phyloP scores from a whole-genome alignment of 306 rosid species.

The Mimosa bimucronata region DNA sequence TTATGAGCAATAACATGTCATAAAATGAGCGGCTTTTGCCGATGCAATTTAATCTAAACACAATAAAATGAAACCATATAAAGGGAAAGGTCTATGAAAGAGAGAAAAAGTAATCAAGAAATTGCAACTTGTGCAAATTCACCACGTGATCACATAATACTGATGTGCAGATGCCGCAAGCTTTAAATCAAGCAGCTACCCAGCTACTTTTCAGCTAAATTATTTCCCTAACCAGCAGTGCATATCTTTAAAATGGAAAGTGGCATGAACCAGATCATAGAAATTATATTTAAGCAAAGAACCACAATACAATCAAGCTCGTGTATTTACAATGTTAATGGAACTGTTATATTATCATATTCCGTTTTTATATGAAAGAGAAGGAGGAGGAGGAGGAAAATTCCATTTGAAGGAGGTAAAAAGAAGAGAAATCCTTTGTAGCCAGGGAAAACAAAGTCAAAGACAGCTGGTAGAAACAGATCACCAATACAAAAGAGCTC shows the following conservation, averaged over 20 bases:
- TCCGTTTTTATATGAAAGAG: too few species aligned
- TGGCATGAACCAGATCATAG: neutral
- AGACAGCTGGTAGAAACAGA: too few species aligned
- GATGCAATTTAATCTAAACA: slow-evolving; percentile 21
- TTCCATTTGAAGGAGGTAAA: too few species aligned
- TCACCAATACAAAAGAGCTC: too few species aligned
- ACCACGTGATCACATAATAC: too few species aligned
- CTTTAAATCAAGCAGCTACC: slow-evolving; percentile 7
- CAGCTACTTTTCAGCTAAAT: slow-evolving; percentile 10
- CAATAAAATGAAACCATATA: slow-evolving; percentile 20
- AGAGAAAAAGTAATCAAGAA: slow-evolving; percentile 14
- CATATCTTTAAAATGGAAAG: slow-evolving; percentile 20
- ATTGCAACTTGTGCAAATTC: slow-evolving; percentile 23
- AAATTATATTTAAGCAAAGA: neutral
- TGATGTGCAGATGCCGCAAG: slow-evolving; percentile 14
- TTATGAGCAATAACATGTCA: slow-evolving; percentile 40
- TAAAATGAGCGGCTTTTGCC: slow-evolving; percentile 13
- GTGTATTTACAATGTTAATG: neutral
- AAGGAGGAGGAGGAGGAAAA: too few species aligned
- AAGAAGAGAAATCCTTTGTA: too few species aligned
- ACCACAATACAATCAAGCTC: slow-evolving; percentile 11
- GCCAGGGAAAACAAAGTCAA: too few species aligned
- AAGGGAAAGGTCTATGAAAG: neutral
- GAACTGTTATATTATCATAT: too few species aligned
- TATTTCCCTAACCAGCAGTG: slow-evolving; percentile 19